A percentile compares a stretch with the other conserved stretches of the same genome.
phyloP scores from a whole-genome alignment of 2,329 filamentous ascomycete species.

The Emmonsia crescens region DNA sequence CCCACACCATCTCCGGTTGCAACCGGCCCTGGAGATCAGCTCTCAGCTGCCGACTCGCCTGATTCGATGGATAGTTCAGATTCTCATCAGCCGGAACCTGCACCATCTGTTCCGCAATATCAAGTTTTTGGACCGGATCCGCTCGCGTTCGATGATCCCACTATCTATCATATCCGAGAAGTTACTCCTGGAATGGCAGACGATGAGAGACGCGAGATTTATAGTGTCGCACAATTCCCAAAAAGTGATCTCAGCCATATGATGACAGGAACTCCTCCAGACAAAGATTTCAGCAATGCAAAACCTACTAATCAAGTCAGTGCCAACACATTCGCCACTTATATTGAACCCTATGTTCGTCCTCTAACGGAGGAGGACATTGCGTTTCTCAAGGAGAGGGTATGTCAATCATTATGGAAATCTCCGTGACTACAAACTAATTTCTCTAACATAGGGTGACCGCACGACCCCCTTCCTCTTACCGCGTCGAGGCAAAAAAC shows the following conservation, averaged over 20 bases:
- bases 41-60: conserved; percentile 51
- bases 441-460: conserved; percentile 49
- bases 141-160: conserved; percentile 80
- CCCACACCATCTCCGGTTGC: conserved; percentile 32
- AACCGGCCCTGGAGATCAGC: conserved; percentile 44
- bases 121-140: conserved; percentile 91
- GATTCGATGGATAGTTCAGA: conserved; percentile 49
- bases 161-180: conserved; percentile 81
- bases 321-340: conserved; percentile 84
- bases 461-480: conserved; percentile 73
- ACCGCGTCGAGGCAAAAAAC: conserved; percentile 69
- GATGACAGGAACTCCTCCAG: conserved; percentile 79
- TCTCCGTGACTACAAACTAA: conserved; percentile 7
- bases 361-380: conserved; percentile 87
- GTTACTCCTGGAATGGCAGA: conserved; percentile 65
- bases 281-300: conserved; percentile 89
- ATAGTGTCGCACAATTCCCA: conserved; percentile 76
- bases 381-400: conserved; percentile 77
- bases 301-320: conserved; percentile 93
- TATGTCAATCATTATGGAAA: conserved; percentile 20
- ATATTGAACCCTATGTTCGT: conserved; percentile 83
- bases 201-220: conserved; percentile 79
- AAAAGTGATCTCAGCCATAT: conserved; percentile 68
- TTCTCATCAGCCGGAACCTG: conserved; percentile 49
- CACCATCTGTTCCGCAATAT: conserved; percentile 55